Evolutionary conservation across 2,329 filamentous ascomycete genomes (phyloP), one percentile per base, ranked within the genome.

Genomic region (Neonectria punicea): DNA sequence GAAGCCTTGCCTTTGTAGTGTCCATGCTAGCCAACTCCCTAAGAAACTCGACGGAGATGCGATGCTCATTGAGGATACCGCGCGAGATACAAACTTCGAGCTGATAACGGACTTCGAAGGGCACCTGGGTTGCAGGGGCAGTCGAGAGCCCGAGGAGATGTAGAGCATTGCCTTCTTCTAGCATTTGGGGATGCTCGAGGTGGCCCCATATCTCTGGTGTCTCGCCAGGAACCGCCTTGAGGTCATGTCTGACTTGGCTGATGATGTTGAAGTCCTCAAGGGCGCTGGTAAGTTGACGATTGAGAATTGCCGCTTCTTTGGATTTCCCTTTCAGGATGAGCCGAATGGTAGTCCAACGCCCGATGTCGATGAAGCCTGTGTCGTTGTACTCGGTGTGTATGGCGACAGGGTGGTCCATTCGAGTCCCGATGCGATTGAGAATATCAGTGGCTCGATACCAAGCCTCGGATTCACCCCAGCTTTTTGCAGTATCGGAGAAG

Each of bases 1-100:
- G 82, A 61, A 87, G 86, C 32, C 84, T 86, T 0, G 92, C 93
- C 46, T 85, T 85, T 2, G 79, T 71, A 0, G 77, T 66, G 53
- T 80, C 73, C 20, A 79, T 63, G 3, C 80, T 74, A 1, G 85
- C 82, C 18, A 98, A 83, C 46, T 80, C 85, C 30, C 83, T 76
- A 2, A 97, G 80, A 69, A 98, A 98, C 3, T 88, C 84, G 1
- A 79, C 76, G 1, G 83, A 85, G 49, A 98, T 86, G 51, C 87
- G 92, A 75, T 93, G 88, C 76, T 98, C 95, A 58, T 90, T 91
- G 13, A 99, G 80, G 25, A 89, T 84, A 0, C 90, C 89, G 30
- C 91, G 88, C 0, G 94, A 97, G n/a, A 98, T 85, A 75, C 95
- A 98, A 0, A 93, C 94, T 77, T 99, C 95, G 0, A 99, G 86